Evolutionary conservation across 31 red algal genomes (phyloP), one percentile per base, ranked within the genome.

Genomic region (Asparagopsis taxiformis): DNA sequence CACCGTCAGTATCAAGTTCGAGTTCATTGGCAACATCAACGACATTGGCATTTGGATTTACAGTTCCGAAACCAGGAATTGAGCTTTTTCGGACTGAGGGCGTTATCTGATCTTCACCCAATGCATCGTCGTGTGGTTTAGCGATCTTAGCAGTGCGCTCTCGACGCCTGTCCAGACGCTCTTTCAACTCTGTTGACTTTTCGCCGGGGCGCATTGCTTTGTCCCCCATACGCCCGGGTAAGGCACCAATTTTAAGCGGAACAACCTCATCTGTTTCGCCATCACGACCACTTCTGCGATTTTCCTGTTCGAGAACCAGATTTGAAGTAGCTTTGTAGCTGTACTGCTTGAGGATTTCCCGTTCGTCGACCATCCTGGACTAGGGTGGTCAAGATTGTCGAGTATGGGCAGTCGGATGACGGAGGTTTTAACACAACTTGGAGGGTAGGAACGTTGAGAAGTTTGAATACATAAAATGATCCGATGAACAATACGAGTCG

Each of bases 281-380:
- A 13, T 71, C 64, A 13, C 68, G 43, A 25, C 38, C 41, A 9
- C 41, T 57, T 6, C 76, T 55, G 25, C 77, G 69, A 31, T 70
- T 71, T 22, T 91, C 87, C 26, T 87, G 68, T 29, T 85, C 70
- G 7, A 95, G 70, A 19, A 95, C 92, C 17, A 95, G 72, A 31
- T 95, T 95, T 9, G 92, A 83, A 13, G 86, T 95, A 2, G 92
- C 92, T 52, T 87, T 88, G 62, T 95, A 95, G 38, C 76, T 82
- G 57, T 95, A 95, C 26, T 95, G 92, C 70, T 95, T 95, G 70
- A 93, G 41, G 43, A 84, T 78, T 17, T 85, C 79, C 5, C 68
- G 57, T 56, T 93, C 90, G 55, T 86, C 90, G 17, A 79, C 72
- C 80, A 91, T n/a, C n/a, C n/a, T n/a, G n/a, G n/a, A n/a, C n/a